Base-by-base conservation (phyloP, 2,329 filamentous ascomycete genomes). In the Chaetothyriales sp. region DNA sequence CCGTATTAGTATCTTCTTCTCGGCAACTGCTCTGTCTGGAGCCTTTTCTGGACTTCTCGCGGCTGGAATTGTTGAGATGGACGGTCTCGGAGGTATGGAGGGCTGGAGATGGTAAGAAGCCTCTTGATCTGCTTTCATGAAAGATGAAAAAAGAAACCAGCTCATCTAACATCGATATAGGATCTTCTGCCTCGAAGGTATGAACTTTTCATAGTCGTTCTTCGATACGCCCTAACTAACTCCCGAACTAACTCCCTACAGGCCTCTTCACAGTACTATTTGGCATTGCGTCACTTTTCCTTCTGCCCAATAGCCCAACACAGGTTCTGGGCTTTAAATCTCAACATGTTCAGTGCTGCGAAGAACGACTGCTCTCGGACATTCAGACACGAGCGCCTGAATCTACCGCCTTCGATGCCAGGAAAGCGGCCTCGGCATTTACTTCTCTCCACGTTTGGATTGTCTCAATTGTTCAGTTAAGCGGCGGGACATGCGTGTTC, bases 11-110 rank as follows among this genome's bases (percentile, higher is more conserved):
- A 78, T 88, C 51, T 90, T 92, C 71, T 93, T 92, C 70, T 87
- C 84, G 0, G 83, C 84, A 0, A 86, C 86, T 0, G 84, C 86
- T 0, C 68, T 92, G 0, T 81, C 85, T 0, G 86, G 86, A 0
- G 86, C 87, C 0, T 95, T 95, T 60, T 87, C 86, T 32, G 88
- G 88, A 1, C 75, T 95, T 1, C 74, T 95, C 3, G 89, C 89
- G 1, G 83, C 80, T 1, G 89, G 82, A 0, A 93, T 95, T 54
- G 86, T 86, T 15, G 84, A 90, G 61, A 89, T 95, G 84, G 69
- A 66, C 3, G 66, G 68, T 6, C 67, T 66, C 44, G 65, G 63
- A 5, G 70, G 70, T 36, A 70, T 71, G 1, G 78, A 72, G 72
- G 67, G 73, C 44, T 78, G 75, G 73, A 74, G 74, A 19, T 77